phyloP scores from a whole-genome alignment of 768 basidiomycete genomes.

The Tricholoma furcatifolium region DNA sequence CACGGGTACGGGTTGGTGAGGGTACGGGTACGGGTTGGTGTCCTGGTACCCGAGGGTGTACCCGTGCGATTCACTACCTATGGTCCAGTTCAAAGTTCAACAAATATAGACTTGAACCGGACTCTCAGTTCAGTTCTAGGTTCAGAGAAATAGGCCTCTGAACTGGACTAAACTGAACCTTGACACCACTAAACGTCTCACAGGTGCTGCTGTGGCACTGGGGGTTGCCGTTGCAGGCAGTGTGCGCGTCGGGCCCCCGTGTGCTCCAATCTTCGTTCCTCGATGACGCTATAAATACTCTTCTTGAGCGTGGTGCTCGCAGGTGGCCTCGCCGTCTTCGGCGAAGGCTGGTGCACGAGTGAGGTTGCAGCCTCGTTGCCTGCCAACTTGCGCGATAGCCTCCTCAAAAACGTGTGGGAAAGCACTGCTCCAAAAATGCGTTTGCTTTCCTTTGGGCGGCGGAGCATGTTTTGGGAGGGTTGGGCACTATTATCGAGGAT shows the following conservation, averaged over 20 bases:
- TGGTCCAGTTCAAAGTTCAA: too few species aligned
- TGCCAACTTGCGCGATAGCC: conserved; percentile 58
- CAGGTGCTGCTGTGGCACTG: conserved; percentile 78
- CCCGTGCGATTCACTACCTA: too few species aligned
- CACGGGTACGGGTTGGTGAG: too few species aligned
- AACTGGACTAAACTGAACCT: too few species aligned
- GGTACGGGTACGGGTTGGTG: too few species aligned
- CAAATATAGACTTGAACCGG: too few species aligned
- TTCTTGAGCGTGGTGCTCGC: conserved; percentile 70
- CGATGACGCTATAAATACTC: conserved; percentile 74
- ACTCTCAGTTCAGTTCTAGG: too few species aligned
- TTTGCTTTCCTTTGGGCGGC: conserved; percentile 70
- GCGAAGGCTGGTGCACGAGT: conserved; percentile 82
- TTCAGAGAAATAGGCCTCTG: too few species aligned
- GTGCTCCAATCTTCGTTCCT: conserved; percentile 78
- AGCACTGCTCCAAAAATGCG: conserved; percentile 62
- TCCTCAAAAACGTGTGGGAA: conserved; percentile 74
- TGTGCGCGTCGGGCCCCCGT: conserved; percentile 76
- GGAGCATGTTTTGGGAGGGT: conserved; percentile 55
- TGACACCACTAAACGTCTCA: conserved; percentile 70
- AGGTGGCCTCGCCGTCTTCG: conserved; percentile 83
- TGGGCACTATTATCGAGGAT: conserved; percentile 61
- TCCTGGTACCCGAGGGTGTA: too few species aligned
- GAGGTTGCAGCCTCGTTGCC: conserved; percentile 79
- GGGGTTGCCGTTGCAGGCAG: conserved; percentile 81